These are phyloP conservation scores for Ambrosia hybrid DNA, from an alignment of 140 eudicot genomes.

Conservation along the genomic window DNA sequence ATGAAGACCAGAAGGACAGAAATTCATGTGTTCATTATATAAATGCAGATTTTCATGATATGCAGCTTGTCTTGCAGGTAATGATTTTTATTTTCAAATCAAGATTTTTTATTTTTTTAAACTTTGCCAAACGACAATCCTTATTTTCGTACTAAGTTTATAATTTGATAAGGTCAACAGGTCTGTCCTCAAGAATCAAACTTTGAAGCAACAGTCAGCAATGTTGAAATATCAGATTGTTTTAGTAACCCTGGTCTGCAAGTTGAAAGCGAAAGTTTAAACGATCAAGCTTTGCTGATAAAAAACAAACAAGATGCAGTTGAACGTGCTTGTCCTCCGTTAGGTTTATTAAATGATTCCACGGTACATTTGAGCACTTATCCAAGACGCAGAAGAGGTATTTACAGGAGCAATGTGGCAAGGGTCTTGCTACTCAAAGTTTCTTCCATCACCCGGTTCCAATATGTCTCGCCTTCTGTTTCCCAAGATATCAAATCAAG, in stretches of 20 bases:
- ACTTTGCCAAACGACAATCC: not conserved
- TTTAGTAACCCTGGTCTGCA: slow-evolving; percentile 31
- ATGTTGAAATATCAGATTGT: slow-evolving; percentile 62
- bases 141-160: slow-evolving; percentile 27
- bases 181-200: slow-evolving; percentile 69
- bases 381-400: slow-evolving; percentile 30
- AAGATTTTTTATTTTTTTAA: not conserved
- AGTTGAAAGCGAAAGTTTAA: slow-evolving; percentile 19
- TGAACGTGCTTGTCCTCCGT: slow-evolving; percentile 49
- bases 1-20: slow-evolving; percentile 52
- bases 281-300: slow-evolving; percentile 38
- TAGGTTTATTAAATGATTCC: slow-evolving; percentile 6
- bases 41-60: slow-evolving; percentile 50
- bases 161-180: slow-evolving; percentile 63
- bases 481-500: slow-evolving; percentile 25
- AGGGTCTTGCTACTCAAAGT: slow-evolving; percentile 62
- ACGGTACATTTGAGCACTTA: slow-evolving; percentile 9
- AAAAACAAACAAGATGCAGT: slow-evolving; percentile 64
- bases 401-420: slow-evolving; percentile 44
- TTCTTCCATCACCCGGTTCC: slow-evolving; percentile 45
- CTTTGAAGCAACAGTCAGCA: slow-evolving; percentile 65
- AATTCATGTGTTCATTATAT: slow-evolving; percentile 48
- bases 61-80: slow-evolving; percentile 69
- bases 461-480: slow-evolving; percentile 38
- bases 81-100: slow-evolving; percentile 15